Evolutionary conservation across 148 eudicot genomes (phyloP).

Genomic region (Euryodendron excelsum): DNA sequence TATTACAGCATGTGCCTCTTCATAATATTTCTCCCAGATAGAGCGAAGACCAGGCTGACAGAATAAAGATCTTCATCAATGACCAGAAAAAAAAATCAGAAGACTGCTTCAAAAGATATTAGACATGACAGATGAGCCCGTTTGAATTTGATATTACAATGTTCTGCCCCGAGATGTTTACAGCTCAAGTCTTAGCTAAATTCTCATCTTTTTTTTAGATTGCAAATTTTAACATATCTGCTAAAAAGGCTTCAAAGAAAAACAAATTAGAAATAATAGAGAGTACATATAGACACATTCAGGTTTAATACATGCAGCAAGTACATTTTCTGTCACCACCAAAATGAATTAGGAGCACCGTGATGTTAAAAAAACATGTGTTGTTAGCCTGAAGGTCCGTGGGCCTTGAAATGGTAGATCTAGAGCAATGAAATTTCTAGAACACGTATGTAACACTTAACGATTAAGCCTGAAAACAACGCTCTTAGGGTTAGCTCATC

Average conservation of each 20-base stretch:
- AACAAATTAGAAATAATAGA: not conserved
- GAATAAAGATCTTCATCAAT: constrained; percentile 21
- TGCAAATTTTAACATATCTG: not conserved
- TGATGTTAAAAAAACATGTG: not conserved
- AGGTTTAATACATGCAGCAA: not conserved
- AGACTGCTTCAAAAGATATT: not conserved
- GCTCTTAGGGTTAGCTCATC: not conserved
- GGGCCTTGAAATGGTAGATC: not conserved
- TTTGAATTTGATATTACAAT: not conserved
- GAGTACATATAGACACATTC: not conserved
- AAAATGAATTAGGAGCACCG: not conserved
- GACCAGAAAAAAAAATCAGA: constrained; percentile 8
- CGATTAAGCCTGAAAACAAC: not conserved
- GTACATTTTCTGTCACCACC: not conserved
- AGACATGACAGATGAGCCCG: not conserved
- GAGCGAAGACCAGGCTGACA: constrained; percentile 94
- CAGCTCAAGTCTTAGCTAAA: not conserved
- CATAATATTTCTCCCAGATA: constrained; percentile 98
- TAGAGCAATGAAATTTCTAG: constrained; percentile 3
- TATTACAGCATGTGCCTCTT: constrained; percentile 97
- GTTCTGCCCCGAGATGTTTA: not conserved
- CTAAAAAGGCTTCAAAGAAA: not conserved
- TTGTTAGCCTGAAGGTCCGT: not conserved
- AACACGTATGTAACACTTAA: not conserved
- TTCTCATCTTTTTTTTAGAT: not conserved